Percentiles rank a stretch among this genome's conserved stretches.
Evolutionary conservation across 805 yeast species (phyloP).

Genomic region (Starmerella khaoyaiensis): DNA sequence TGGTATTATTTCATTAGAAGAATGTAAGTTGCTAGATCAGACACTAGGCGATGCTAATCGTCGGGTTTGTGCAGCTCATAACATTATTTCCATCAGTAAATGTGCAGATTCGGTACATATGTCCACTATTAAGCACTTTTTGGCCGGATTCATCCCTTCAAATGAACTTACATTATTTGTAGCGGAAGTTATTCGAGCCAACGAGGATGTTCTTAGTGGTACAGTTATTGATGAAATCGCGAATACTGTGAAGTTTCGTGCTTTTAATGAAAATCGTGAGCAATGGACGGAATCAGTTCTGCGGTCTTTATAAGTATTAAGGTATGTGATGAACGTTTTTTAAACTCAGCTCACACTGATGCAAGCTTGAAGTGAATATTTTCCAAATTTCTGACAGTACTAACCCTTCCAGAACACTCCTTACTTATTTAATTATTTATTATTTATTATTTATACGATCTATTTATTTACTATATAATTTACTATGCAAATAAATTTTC

Average conservation of each 20-base stretch:
- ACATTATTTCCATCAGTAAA: slow-evolving; percentile 11
- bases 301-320: slow-evolving; percentile 8
- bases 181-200: slow-evolving; percentile 8
- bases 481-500: too few relatives aligned
- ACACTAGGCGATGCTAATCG: slow-evolving; percentile 9
- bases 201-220: slow-evolving; percentile 8
- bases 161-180: slow-evolving; percentile 10
- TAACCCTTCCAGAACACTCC: too few relatives aligned
- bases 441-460: too few relatives aligned
- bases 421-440: too few relatives aligned
- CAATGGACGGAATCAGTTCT: slow-evolving; percentile 12
- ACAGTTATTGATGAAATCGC: slow-evolving; percentile 17
- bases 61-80: slow-evolving; percentile 17
- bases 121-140: slow-evolving; percentile 5
- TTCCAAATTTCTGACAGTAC: slow-evolving; percentile 20
- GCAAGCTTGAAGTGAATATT: slow-evolving; percentile 25
- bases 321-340: slow-evolving; percentile 25
- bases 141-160: slow-evolving; percentile 3
- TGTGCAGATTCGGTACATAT: slow-evolving; percentile 15
- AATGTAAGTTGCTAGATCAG: not conserved
- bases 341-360: slow-evolving; percentile 27
- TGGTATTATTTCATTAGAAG: too few relatives aligned
- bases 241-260: slow-evolving; percentile 12
- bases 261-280: not conserved
- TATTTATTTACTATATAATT: too few relatives aligned